phyloP scores from a whole-genome alignment of 129 eudicot species.

The Kitagawia praeruptora region DNA sequence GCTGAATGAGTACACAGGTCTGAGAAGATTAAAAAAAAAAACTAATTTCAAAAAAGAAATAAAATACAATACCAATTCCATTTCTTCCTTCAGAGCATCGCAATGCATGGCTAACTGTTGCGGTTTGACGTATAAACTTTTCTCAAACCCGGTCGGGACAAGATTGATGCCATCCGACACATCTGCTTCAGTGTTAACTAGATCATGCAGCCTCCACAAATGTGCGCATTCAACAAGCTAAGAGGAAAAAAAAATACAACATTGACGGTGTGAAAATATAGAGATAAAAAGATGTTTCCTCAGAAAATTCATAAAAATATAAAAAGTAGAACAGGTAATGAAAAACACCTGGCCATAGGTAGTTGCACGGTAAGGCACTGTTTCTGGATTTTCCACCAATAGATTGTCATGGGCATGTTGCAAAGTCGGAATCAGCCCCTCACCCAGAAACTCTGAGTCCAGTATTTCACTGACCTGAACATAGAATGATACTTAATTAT shows the following conservation, averaged over 20 bases:
- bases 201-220: slow-evolving; percentile 71
- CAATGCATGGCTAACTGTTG: slow-evolving; percentile 82
- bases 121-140: slow-evolving; percentile 42
- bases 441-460: slow-evolving; percentile 87
- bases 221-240: slow-evolving; percentile 75
- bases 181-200: slow-evolving; percentile 42
- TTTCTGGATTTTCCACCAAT: slow-evolving; percentile 57
- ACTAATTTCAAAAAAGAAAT: neutral
- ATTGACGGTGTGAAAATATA: neutral
- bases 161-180: slow-evolving; percentile 52
- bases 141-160: slow-evolving; percentile 48
- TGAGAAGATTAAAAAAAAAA: slow-evolving; percentile 23
- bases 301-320: neutral
- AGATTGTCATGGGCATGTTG: slow-evolving; percentile 89
- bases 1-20: slow-evolving; percentile 46
- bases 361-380: slow-evolving; percentile 77
- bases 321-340: neutral
- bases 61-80: slow-evolving; percentile 44
- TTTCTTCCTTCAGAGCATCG: slow-evolving; percentile 61
- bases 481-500: slow-evolving; percentile 8
- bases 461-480: slow-evolving; percentile 85
- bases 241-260: neutral
- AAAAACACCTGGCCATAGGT: slow-evolving; percentile 67
- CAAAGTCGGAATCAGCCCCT: slow-evolving; percentile 84
- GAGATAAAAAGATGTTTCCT: neutral